Percentiles rank a stretch among this genome's conserved stretches.
Conservation (phyloP, 495 filamentous ascomycete species). For the Paragyromitra xinjiangensis region DNA sequence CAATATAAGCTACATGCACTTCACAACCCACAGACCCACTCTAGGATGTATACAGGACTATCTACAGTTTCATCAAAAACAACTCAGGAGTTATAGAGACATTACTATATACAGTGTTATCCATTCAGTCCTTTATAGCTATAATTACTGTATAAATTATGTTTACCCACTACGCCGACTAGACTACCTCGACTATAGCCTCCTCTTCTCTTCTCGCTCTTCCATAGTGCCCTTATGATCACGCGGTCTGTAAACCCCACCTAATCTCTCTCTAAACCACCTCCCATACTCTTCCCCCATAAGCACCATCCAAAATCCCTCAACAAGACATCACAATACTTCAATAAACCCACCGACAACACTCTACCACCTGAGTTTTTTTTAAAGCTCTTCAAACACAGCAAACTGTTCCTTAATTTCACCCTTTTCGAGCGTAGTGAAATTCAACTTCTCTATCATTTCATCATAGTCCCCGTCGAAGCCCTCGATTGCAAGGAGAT, state of each 20-base stretch:
- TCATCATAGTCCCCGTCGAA: not conserved
- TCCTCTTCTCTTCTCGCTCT: conserved; percentile 3
- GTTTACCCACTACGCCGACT: not conserved
- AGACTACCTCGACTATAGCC: not conserved
- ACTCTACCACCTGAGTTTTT: conserved; percentile 11
- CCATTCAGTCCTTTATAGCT: not conserved
- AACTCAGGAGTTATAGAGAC: not conserved
- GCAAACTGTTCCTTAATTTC: not conserved
- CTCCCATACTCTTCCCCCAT: conserved; percentile 14
- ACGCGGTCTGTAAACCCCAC: conserved; percentile 15
- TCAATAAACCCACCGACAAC: conserved; percentile 14
- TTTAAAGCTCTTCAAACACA: conserved; percentile 21
- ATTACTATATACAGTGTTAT: not conserved
- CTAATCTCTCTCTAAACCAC: conserved; percentile 12
- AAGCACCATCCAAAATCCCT: conserved; percentile 11
- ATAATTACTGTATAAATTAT: not conserved
- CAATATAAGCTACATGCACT: too few relatives aligned
- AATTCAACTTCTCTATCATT: not conserved
- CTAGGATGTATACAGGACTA: not conserved
- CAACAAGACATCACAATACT: conserved; percentile 16
- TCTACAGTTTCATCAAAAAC: not conserved
- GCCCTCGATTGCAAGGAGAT: not conserved
- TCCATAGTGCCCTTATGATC: conserved; percentile 12
- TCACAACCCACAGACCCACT: too few relatives aligned
- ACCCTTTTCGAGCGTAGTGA: not conserved